Evolutionary conservation across 2,329 filamentous ascomycete genomes (phyloP).

Genomic region (Coccinonectria pachysandricola): DNA sequence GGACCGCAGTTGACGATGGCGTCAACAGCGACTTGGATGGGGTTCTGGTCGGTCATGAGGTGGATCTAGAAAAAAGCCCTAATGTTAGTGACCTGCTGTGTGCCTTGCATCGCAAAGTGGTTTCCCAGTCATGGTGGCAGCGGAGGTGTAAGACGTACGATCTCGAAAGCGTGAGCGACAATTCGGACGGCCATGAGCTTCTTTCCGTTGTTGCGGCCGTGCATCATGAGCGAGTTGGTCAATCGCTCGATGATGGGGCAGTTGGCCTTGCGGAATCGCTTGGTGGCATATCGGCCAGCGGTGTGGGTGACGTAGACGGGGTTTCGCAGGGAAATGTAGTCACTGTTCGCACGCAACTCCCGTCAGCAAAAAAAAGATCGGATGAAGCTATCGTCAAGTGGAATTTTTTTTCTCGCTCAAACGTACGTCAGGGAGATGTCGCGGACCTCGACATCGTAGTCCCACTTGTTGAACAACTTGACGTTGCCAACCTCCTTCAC

Average conservation of each 20-base stretch:
- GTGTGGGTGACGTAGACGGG: constrained; percentile 99
- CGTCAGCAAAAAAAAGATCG: constrained; percentile 22
- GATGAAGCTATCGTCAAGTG: constrained; percentile 7
- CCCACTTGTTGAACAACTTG: constrained; percentile 97
- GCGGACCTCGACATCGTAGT: constrained; percentile 98
- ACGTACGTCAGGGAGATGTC: constrained; percentile 98
- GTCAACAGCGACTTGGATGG: constrained; percentile 98
- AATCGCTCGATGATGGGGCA: constrained; percentile 99
- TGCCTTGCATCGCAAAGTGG: constrained; percentile 3
- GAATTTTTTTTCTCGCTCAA: too few relatives aligned
- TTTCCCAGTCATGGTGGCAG: too few relatives aligned
- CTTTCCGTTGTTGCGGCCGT: constrained; percentile 99
- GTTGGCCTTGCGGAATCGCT: constrained; percentile 99
- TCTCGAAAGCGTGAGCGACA: constrained; percentile 97
- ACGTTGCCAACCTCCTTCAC: constrained; percentile 79
- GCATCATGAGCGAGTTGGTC: constrained; percentile 99
- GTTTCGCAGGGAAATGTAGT: constrained; percentile 99
- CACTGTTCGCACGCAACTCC: constrained; percentile 51
- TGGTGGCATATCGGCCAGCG: constrained; percentile 94
- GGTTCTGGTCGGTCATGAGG: constrained; percentile 99
- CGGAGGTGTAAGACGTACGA: constrained; percentile 73
- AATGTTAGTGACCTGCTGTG: constrained; percentile 25
- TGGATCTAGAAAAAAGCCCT: constrained; percentile 76
- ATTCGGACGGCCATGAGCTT: constrained; percentile 99
- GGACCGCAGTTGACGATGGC: constrained; percentile 99